Evolutionary conservation across 805 yeast genomes (phyloP).

Genomic region (Saturnispora silvae): DNA sequence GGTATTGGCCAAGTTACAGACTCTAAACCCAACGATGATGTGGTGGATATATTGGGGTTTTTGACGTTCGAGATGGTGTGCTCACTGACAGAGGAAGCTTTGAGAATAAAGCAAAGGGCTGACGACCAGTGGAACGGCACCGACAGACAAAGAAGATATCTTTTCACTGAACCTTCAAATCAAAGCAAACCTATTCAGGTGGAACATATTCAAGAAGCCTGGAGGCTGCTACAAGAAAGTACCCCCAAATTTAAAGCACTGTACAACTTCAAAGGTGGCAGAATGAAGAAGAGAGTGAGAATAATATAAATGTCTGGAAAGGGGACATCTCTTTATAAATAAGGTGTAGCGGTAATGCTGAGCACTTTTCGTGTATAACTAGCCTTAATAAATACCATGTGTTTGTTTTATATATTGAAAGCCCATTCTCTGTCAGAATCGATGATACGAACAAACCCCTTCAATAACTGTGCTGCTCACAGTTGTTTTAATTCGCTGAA

Average conservation of each 20-base stretch:
- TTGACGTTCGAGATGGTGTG: conserved; percentile 95
- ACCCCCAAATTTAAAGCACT: conserved; percentile 51
- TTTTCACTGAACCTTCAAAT: conserved; percentile 86
- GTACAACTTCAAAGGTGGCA: conserved; percentile 64
- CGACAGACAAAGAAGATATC: conserved; percentile 41
- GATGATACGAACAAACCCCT: no score
- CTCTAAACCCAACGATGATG: conserved; percentile 90
- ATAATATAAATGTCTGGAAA: not conserved
- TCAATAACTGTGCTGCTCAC: no score
- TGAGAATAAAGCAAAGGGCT: conserved; percentile 59
- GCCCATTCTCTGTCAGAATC: no score
- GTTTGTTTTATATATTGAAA: no score
- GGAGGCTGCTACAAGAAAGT: conserved; percentile 61
- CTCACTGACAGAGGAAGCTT: conserved; percentile 83
- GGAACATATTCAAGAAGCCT: conserved; percentile 79
- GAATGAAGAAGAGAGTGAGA: conserved; percentile 37
- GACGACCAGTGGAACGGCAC: conserved; percentile 18
- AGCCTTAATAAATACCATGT: no score
- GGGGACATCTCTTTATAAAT: no score
- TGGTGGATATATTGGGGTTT: conserved; percentile 89
- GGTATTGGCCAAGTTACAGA: conserved; percentile 77
- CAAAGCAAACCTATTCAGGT: conserved; percentile 68
- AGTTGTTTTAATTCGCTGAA: no score
- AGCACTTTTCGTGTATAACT: no score
- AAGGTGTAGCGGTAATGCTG: no score